Conservation (phyloP, 2,329 filamentous ascomycete species). For the Fusarium sp. region DNA sequence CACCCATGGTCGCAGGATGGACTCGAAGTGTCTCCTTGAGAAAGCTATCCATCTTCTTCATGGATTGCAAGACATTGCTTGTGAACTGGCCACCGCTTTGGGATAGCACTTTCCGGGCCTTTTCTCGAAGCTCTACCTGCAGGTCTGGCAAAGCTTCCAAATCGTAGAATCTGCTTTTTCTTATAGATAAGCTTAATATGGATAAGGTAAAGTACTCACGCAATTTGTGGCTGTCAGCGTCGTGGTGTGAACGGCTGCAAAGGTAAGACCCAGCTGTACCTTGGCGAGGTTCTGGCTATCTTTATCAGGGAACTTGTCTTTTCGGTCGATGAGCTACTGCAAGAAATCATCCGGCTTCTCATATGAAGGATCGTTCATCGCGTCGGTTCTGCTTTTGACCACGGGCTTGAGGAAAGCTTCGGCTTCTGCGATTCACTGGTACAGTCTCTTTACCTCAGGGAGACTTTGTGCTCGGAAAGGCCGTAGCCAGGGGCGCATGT, state of each 20-base stretch:
- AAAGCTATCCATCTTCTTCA: slow-evolving; percentile 8
- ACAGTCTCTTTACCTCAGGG: background rate
- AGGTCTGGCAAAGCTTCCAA: background rate
- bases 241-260: background rate
- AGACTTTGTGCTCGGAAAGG: background rate
- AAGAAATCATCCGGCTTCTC: background rate
- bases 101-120: background rate
- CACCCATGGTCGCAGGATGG: background rate
- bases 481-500: background rate
- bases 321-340: background rate
- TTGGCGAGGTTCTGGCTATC: background rate
- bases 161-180: background rate
- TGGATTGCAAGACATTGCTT: background rate
- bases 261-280: background rate
- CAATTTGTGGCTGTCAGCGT: background rate
- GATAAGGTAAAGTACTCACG: too few relatives aligned
- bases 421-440: background rate
- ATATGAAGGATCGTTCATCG: background rate
- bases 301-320: background rate
- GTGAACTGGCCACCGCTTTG: background rate
- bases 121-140: background rate
- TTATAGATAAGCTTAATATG: too few relatives aligned
- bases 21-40: slow-evolving; percentile 1
- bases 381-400: background rate
- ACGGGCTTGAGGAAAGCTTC: background rate